phyloP scores from a whole-genome alignment of 306 rosid species.

The Oxytropis ochrocephala region DNA sequence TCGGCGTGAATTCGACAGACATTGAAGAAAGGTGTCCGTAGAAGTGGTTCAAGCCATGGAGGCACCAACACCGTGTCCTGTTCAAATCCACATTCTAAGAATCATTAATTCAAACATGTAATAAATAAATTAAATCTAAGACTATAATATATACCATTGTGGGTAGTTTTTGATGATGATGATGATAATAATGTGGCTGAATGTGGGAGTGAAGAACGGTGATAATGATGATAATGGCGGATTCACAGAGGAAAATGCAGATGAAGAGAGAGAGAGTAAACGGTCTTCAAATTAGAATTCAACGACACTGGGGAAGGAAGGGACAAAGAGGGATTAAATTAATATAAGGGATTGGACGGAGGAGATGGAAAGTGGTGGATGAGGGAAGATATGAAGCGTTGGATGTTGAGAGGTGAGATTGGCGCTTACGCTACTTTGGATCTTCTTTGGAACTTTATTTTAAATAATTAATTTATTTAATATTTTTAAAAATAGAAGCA shows the following conservation, averaged over 20 bases:
- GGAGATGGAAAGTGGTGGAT: slow-evolving; percentile 57
- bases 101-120: not conserved
- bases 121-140: not conserved
- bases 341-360: slow-evolving; percentile 32
- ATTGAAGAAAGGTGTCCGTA: slow-evolving; percentile 60
- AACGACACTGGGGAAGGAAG: slow-evolving; percentile 29
- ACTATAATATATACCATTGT: slow-evolving; percentile 13
- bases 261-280: slow-evolving; percentile 41
- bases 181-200: too few relatives aligned
- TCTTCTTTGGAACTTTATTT: too few relatives aligned
- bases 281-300: slow-evolving; percentile 55
- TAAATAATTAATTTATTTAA: too few relatives aligned
- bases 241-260: not conserved
- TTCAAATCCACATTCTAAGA: not conserved
- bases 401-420: slow-evolving; percentile 60
- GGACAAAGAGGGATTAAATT: slow-evolving; percentile 36
- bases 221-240: not conserved
- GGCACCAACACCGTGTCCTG: slow-evolving; percentile 76
- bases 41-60: slow-evolving; percentile 80
- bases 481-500: too few relatives aligned
- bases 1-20: slow-evolving; percentile 71
- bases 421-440: slow-evolving; percentile 95
- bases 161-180: too few relatives aligned
- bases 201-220: too few relatives aligned
- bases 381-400: slow-evolving; percentile 20